Base-by-base conservation (phyloP, 2,329 filamentous ascomycete species). In the Botrytis paeoniae region DNA sequence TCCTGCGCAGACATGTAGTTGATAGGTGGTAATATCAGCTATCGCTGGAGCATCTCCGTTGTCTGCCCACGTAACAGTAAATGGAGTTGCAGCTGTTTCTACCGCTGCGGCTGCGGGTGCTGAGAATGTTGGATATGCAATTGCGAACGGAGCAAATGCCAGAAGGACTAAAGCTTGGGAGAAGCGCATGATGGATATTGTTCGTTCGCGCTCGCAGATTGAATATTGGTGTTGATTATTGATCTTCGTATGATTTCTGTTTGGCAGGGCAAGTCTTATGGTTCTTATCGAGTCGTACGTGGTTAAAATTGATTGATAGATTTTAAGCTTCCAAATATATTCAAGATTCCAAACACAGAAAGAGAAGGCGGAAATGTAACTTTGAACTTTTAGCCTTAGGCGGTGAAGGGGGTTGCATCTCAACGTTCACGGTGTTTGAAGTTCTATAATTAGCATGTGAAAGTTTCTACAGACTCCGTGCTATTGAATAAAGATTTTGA, bases 1-100 rank as follows among this genome's bases (percentile, higher is more conserved):
- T 71, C 90, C 90, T 10, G 88, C 86, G 78, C 88, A 88, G 35
- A 92, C 82, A 76, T 86, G 87, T 65, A 92, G 80, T 74, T 87
- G 83, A 80, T 89, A 92, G 29, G 84, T 83, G 3, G 82, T 80
- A 60, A 90, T 82, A 73, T 87, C 83, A 12, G 85, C 78, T 51
- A 89, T 79, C 4, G 82, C 78, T 3, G 89, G 88, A 61, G 83
- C 80, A 32, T 81, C 81, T 59, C 86, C 86, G 41, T 85, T 85
- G 29, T 91, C 88, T 73, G 84, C 83, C 89, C 89, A 91, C 76
- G 84, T 82, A 29, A 90, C 83, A 6, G 83, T 84, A 65, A 92
- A 83, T 22, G 84, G 80, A 70, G 84, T 82, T 63, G 86, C 87
- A 25, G 83, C 85, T 64, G 84, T 80, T 35, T 89, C 76, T 22